These are phyloP conservation scores for Mortierella sp. DNA, from an alignment of 371 early-diverging fungal species.

Conservation along the genomic window DNA sequence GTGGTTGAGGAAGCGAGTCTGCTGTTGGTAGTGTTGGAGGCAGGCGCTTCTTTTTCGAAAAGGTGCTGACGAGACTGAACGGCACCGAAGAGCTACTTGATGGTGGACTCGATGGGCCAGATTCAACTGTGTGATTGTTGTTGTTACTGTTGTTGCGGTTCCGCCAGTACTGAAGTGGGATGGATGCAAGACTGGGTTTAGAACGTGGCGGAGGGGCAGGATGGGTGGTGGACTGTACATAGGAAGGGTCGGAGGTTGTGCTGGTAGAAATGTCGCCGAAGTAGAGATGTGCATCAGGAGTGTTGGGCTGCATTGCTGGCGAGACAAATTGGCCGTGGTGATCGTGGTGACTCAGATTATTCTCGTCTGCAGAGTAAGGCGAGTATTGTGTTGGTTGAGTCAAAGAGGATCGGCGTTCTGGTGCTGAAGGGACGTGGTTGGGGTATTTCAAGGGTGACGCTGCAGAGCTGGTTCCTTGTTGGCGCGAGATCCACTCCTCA, in stretches of 20 bases:
- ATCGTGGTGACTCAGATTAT: not conserved
- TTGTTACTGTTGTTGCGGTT: constrained; percentile 4
- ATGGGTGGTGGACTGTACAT: constrained; percentile 2
- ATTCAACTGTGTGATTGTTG: not conserved
- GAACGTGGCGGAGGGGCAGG: constrained; percentile 1
- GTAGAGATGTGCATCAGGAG: constrained; percentile 13
- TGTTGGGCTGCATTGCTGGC: constrained; percentile 19
- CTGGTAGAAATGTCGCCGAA: constrained; percentile 19
- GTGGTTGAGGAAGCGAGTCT: not conserved
- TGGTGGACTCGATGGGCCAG: not conserved
- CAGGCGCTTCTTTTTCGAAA: constrained; percentile 31
- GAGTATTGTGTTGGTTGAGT: not conserved
- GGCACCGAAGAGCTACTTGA: not conserved
- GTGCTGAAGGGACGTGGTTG: not conserved
- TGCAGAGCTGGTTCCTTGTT: not conserved
- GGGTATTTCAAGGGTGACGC: not conserved
- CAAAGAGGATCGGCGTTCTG: not conserved
- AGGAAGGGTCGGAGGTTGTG: constrained; percentile 8
- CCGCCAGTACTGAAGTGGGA: constrained; percentile 30
- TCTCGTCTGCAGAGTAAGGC: not conserved
- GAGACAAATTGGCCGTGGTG: not conserved
- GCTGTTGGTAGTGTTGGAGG: not conserved
- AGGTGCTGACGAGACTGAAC: constrained; percentile 16
- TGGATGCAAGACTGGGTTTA: constrained; percentile 14
- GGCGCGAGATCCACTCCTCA: constrained; percentile 1